Evolutionary conservation across 352 stramenopile species (phyloP).

Genomic region (Blastocystis sp.): DNA sequence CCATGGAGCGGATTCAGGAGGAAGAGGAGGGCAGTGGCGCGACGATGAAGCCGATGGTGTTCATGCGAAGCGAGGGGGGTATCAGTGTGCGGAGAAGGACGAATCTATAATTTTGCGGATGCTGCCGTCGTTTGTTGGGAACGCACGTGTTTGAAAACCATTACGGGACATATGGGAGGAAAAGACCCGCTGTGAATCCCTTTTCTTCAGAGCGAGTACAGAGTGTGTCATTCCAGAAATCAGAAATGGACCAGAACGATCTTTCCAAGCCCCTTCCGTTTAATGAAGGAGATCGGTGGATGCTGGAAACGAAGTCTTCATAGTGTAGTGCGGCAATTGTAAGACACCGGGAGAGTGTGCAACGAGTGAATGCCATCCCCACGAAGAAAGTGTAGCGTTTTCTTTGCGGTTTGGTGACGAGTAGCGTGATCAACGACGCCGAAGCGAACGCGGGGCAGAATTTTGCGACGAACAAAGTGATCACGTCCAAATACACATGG

Average conservation of each 20-base stretch:
- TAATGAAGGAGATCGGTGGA: slow-evolving; percentile 23
- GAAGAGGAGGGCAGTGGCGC: background rate
- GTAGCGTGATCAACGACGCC: slow-evolving; percentile 79
- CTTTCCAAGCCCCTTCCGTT: slow-evolving; percentile 29
- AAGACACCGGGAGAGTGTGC: background rate
- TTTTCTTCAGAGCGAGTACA: background rate
- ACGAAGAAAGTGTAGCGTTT: background rate
- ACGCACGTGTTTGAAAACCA: background rate
- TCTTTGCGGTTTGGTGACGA: background rate
- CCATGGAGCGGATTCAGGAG: slow-evolving; percentile 38
- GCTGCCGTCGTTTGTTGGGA: background rate
- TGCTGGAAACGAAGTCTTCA: background rate
- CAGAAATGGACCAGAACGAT: slow-evolving; percentile 13
- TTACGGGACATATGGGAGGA: background rate
- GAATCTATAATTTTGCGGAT: background rate
- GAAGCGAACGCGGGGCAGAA: slow-evolving; percentile 79
- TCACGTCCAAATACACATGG: slow-evolving; percentile 86
- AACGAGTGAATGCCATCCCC: slow-evolving; percentile 5
- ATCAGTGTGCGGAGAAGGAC: slow-evolving; percentile 34
- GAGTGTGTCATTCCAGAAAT: too few relatives aligned
- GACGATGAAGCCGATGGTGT: background rate
- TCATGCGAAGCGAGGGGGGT: background rate
- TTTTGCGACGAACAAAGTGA: slow-evolving; percentile 84
- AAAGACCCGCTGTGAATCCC: background rate
- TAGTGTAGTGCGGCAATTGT: background rate